phyloP scores from a whole-genome alignment of 371 early-diverging fungal genomes.

The Polyrhizophydium stewartii region DNA sequence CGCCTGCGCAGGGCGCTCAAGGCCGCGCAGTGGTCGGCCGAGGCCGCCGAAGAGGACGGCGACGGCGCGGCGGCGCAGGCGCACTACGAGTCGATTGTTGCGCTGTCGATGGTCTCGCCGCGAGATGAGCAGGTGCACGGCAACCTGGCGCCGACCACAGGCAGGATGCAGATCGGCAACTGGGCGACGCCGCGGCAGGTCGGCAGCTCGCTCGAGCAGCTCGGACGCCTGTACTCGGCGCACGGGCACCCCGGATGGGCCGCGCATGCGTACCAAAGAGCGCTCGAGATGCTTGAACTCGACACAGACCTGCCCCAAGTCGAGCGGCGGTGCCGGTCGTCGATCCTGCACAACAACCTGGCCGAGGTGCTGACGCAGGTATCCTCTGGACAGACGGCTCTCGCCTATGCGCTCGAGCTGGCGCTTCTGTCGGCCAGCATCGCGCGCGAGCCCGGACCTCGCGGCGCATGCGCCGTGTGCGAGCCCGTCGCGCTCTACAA shows the following conservation, averaged over 20 bases:
- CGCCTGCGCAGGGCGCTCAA: not conserved
- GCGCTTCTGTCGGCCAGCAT: not conserved
- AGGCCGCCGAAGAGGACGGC: not conserved
- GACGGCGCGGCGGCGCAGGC: not conserved
- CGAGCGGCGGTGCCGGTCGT: not conserved
- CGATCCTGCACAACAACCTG: constrained; percentile 1
- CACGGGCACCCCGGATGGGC: not conserved
- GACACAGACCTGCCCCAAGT: not conserved
- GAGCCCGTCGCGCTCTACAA: not conserved
- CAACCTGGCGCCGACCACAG: too few species aligned
- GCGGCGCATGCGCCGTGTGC: not conserved
- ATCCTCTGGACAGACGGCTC: not conserved
- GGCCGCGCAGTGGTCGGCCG: not conserved
- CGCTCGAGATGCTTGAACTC: not conserved
- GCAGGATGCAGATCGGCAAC: too few species aligned
- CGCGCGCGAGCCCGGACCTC: not conserved
- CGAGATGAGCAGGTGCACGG: not conserved
- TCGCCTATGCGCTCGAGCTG: not conserved
- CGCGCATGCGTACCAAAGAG: not conserved
- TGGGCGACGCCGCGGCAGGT: not conserved
- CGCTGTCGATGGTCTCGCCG: not conserved
- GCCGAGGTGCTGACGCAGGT: not conserved
- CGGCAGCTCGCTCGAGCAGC: not conserved
- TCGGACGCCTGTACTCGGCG: not conserved
- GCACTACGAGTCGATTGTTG: not conserved